Base-by-base conservation (phyloP, 345 rosid species). In the Isatis tinctoria region DNA sequence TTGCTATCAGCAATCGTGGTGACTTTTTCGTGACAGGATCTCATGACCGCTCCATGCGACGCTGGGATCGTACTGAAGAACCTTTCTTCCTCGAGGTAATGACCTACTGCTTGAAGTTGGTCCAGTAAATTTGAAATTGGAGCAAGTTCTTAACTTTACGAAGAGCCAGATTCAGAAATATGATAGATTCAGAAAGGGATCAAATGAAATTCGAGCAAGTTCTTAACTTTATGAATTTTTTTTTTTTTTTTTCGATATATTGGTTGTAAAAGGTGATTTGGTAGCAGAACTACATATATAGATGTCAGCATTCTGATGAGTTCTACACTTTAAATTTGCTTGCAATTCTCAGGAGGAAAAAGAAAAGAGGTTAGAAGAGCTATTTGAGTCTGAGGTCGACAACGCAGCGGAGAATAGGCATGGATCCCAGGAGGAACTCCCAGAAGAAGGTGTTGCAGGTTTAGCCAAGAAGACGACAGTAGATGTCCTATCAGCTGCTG, bases 21-120 rank as follows among this genome's bases (percentile, higher is more conserved):
- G 96, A 95, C 80, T 95, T 95, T 68, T 49, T 95, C 72, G 96
- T 95, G 73, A 95, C 99, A 53, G 99, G 99, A 47, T 92, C 99
- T 69, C 99, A 90, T 85, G 99, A 95, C 45, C 85, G 96, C 52
- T 95, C 99, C 28, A 87, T 95, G 73, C 93, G 97, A 41, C 94
- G 99, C 30, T 95, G 99, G 99, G 99, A 92, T 78, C 96, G 96
- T 60, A 86, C 97, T 27, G 97, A 95, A 60, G 99, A 95, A 70
- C 99, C 92, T 32, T 92, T 95, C 80, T 95, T 95, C 82, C 87
- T 92, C 60, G 99, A 92, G 93, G 97, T 95, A 72, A 49, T 48
- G 30, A 47, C 37, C 60, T 27, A 30, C 37, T 53, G 11, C 13
- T 41, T 48, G 60, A 62, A 70, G 28, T 22, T 41, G 10, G 30